Conservation (phyloP, 768 basidiomycete genomes). For the Mycena venus region DNA sequence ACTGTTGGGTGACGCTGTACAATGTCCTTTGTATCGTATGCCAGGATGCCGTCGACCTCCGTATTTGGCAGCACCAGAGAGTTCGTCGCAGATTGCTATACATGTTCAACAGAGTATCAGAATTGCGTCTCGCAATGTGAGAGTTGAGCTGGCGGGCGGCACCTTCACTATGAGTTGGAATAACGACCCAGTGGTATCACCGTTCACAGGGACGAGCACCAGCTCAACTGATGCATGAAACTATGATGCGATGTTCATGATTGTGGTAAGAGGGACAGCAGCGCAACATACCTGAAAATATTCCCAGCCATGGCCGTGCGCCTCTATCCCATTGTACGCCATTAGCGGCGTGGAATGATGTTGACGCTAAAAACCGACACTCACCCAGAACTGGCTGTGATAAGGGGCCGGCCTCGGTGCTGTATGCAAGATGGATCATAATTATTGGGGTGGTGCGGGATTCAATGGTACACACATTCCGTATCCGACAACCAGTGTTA, state of each 20-base stretch:
- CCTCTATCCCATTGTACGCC: not conserved
- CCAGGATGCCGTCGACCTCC: conserved; percentile 8
- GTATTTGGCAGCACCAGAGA: not conserved
- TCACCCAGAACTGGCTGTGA: not conserved
- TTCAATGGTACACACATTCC: not conserved
- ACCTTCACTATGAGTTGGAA: conserved; percentile 18
- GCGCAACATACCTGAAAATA: not conserved
- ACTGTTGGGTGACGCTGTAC: not conserved
- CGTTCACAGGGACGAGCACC: not conserved
- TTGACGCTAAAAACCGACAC: not conserved
- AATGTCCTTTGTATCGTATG: not conserved
- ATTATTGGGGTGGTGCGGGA: not conserved
- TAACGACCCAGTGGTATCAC: no score
- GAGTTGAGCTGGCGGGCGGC: not conserved
- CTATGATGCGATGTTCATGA: not conserved
- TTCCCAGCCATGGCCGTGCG: no score
- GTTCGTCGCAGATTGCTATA: not conserved
- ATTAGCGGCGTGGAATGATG: not conserved
- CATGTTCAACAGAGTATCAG: not conserved
- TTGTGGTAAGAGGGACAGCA: not conserved
- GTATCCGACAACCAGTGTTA: no score
- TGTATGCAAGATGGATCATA: not conserved
- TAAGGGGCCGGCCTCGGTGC: conserved; percentile 2
- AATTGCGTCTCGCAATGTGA: not conserved
- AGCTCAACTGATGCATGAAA: not conserved